These are phyloP conservation scores for Candida maesae DNA, from an alignment of 805 yeast genomes.

Conservation along the genomic window DNA sequence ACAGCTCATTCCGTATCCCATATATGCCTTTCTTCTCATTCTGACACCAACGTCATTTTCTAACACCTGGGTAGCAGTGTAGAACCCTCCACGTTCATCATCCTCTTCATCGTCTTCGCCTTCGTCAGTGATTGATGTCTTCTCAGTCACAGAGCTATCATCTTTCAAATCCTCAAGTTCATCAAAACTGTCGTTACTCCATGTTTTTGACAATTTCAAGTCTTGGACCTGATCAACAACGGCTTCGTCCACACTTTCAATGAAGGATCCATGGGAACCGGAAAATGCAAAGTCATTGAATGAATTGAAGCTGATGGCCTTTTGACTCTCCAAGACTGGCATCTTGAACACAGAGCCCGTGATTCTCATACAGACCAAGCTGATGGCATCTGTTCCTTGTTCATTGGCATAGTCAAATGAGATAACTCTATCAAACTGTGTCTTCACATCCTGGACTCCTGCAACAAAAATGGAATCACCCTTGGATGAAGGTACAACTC, in stretches of 20 bases:
- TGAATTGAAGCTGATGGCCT: conserved; percentile 61
- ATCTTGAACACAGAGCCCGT: conserved; percentile 83
- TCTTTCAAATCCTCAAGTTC: conserved; percentile 27
- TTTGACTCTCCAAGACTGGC: conserved; percentile 67
- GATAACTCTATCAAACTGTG: conserved; percentile 76
- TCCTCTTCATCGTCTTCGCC: conserved; percentile 24
- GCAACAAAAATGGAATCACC: conserved; percentile 69
- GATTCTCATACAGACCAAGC: conserved; percentile 83
- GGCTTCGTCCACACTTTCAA: conserved; percentile 31
- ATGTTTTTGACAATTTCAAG: conserved; percentile 14
- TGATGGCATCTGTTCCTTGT: conserved; percentile 43
- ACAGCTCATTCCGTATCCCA: conserved; percentile 72
- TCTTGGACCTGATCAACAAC: conserved; percentile 21
- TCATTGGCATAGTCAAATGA: conserved; percentile 65
- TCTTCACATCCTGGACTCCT: conserved; percentile 66
- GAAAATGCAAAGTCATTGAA: conserved; percentile 60
- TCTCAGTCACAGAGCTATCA: not conserved
- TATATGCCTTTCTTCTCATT: conserved; percentile 65
- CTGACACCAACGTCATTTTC: conserved; percentile 70
- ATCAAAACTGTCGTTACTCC: conserved; percentile 26
- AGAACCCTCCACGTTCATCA: conserved; percentile 24
- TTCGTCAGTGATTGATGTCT: conserved; percentile 15
- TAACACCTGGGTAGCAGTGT: conserved; percentile 43
- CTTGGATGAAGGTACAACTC: conserved; percentile 43
- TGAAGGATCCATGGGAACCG: conserved; percentile 53